Conservation (phyloP, 495 filamentous ascomycete genomes). For the Penicillium psychrofluorescens region DNA sequence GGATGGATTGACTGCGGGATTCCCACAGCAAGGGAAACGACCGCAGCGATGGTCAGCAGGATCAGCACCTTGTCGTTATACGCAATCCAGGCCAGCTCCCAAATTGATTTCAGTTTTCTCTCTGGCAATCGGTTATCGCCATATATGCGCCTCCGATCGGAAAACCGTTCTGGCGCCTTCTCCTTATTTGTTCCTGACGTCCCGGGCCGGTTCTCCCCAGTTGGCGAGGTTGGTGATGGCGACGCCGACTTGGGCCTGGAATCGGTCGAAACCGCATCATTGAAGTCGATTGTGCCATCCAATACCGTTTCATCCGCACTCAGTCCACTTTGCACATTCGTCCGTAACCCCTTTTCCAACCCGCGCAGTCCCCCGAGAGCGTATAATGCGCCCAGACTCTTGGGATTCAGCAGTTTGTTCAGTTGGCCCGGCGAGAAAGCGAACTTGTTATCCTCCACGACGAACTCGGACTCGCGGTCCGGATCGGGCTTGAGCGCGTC, state of each 20-base stretch:
- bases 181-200: constrained; percentile 16
- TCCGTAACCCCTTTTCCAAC: constrained; percentile 68
- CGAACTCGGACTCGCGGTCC: constrained; percentile 63
- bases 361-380: constrained; percentile 72
- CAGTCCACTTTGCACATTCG: constrained; percentile 59
- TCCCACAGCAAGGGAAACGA: constrained; percentile 78
- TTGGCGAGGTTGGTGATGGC: constrained; percentile 19
- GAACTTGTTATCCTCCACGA: constrained; percentile 70
- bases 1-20: constrained; percentile 55
- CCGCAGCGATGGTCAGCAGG: constrained; percentile 68
- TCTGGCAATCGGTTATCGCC: constrained; percentile 63
- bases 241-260: constrained; percentile 21
- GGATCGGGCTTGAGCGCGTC: constrained; percentile 63
- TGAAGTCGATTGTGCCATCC: constrained; percentile 60
- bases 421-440: constrained; percentile 78
- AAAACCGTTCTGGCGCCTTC: constrained; percentile 27
- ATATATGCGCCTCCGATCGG: constrained; percentile 63
- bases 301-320: constrained; percentile 65
- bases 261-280: constrained; percentile 43
- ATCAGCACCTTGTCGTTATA: constrained; percentile 81
- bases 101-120: constrained; percentile 64
- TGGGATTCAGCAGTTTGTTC: constrained; percentile 73
- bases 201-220: constrained; percentile 19
- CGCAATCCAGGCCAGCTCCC: constrained; percentile 71
- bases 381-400: constrained; percentile 68